phyloP scores from a whole-genome alignment of 352 stramenopile species.

The Phytophthora megakarya region DNA sequence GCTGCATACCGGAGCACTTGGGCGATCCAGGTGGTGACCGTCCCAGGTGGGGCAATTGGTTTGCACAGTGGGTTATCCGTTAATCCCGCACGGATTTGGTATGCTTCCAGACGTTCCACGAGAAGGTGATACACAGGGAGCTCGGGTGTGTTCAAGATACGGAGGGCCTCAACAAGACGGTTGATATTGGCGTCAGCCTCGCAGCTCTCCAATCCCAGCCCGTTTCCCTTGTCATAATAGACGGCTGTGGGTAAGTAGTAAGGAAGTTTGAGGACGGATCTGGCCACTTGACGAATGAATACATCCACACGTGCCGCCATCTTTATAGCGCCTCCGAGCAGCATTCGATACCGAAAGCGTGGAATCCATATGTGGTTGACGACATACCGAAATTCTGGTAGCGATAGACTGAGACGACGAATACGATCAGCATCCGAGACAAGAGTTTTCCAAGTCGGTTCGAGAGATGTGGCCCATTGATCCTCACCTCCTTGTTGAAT shows the following conservation, averaged over 20 bases:
- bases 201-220: neutral
- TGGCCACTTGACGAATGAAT: no score
- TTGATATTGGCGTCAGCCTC: constrained; percentile 1
- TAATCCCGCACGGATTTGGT: neutral
- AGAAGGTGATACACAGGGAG: constrained; percentile 9
- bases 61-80: constrained; percentile 1
- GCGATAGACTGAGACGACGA: neutral
- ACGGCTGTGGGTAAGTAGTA: no score
- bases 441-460: neutral
- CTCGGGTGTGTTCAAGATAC: constrained; percentile 8
- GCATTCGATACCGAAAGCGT: no score
- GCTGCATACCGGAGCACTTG: no score
- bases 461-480: neutral
- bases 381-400: constrained; percentile 4
- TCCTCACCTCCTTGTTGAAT: neutral
- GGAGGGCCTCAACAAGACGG: neutral
- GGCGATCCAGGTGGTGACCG: no score
- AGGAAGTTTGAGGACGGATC: no score
- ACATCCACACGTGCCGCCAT: no score
- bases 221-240: neutral
- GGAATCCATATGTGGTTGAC: no score
- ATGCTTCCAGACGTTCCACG: neutral
- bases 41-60: no score
- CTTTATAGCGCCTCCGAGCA: no score
- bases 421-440: neutral